phyloP scores from a whole-genome alignment of 1,139 yeast species.

The Saccharomyces hybrid region DNA sequence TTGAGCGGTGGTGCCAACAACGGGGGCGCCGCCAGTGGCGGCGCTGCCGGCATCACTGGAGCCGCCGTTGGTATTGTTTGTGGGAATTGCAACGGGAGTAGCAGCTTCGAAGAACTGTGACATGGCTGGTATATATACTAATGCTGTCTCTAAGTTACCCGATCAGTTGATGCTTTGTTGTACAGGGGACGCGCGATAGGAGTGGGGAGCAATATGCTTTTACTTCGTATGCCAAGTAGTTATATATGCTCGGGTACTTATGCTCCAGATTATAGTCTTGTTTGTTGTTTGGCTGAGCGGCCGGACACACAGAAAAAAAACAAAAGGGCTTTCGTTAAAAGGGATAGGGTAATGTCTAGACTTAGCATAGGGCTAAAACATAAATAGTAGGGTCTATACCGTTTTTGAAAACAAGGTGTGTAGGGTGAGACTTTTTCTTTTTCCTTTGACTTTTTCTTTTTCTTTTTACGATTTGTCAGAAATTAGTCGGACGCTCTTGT shows the following conservation, averaged over 20 bases:
- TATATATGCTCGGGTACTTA: background rate
- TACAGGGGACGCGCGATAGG: background rate
- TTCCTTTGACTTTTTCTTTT: background rate
- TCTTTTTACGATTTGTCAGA: background rate
- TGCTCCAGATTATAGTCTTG: background rate
- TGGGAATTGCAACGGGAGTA: background rate
- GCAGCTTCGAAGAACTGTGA: conserved; percentile 1
- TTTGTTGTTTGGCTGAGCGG: background rate
- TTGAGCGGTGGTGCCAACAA: conserved; percentile 1
- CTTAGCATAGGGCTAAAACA: too few relatives aligned
- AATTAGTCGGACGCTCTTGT: background rate
- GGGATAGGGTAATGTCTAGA: background rate
- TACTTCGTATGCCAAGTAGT: background rate
- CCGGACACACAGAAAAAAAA: background rate
- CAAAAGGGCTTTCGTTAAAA: background rate
- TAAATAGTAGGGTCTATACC: background rate
- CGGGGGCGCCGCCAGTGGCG: conserved; percentile 5
- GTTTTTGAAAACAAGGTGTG: background rate
- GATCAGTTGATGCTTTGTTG: background rate
- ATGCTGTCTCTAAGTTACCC: background rate
- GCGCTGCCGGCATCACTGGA: conserved; percentile 3
- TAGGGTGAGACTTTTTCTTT: background rate
- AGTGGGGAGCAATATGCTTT: background rate
- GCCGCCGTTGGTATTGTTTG: background rate
- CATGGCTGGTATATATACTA: background rate